Conservation (phyloP, 805 yeast genomes). For the Scheffersomyces coipomensis region DNA sequence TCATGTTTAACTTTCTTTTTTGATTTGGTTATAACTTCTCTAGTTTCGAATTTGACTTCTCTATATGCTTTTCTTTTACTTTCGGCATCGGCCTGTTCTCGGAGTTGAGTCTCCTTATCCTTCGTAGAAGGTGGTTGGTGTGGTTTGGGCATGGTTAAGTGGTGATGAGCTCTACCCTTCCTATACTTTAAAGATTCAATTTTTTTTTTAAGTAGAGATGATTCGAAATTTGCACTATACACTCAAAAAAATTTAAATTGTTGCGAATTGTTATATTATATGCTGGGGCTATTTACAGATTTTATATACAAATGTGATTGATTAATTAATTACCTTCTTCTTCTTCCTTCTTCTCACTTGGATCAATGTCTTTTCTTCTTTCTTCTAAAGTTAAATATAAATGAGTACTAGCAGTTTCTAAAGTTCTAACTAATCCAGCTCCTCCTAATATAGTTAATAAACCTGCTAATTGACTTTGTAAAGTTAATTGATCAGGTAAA, state of each 20-base stretch:
- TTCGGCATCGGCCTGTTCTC: conserved; percentile 24
- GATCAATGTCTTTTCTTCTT: conserved; percentile 31
- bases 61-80: conserved; percentile 51
- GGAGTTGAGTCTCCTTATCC: conserved; percentile 16
- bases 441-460: conserved; percentile 83
- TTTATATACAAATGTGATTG: not conserved
- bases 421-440: conserved; percentile 80
- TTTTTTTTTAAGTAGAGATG: too few species aligned
- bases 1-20: conserved; percentile 44
- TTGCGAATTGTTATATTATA: too few species aligned
- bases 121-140: conserved; percentile 6
- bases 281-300: not conserved
- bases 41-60: conserved; percentile 42
- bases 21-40: conserved; percentile 44
- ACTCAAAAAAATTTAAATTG: too few species aligned
- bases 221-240: too few species aligned
- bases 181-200: too few species aligned
- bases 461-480: conserved; percentile 83
- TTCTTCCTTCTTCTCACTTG: conserved; percentile 13
- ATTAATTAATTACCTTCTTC: not conserved
- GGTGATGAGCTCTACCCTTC: too few species aligned
- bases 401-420: conserved; percentile 64
- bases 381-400: conserved; percentile 76
- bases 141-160: conserved; percentile 8
- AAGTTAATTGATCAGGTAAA: conserved; percentile 66